Evolutionary conservation across 768 basidiomycete species (phyloP).

Genomic region (Lactarius vividus): DNA sequence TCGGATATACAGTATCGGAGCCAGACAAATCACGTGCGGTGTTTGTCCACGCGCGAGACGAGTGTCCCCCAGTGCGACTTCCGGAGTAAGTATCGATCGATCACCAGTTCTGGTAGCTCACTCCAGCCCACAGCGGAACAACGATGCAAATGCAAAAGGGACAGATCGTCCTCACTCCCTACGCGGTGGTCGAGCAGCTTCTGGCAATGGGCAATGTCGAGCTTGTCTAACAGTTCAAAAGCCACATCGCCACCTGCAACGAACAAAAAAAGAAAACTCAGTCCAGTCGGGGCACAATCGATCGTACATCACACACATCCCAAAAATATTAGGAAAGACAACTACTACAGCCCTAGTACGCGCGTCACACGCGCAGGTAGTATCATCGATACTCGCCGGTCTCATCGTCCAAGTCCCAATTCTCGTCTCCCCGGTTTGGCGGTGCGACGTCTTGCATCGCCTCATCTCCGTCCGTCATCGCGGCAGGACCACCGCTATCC

Average conservation of each 20-base stretch:
- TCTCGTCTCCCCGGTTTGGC: constrained; percentile 33
- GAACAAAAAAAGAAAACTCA: not conserved
- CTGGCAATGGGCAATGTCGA: constrained; percentile 71
- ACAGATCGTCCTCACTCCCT: constrained; percentile 78
- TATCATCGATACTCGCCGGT: constrained; percentile 6
- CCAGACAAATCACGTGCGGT: constrained; percentile 78
- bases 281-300: not conserved
- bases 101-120: not conserved
- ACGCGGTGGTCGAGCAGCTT: constrained; percentile 70
- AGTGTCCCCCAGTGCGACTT: constrained; percentile 64
- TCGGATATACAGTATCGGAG: constrained; percentile 53
- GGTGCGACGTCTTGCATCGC: constrained; percentile 32
- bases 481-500: constrained; percentile 34
- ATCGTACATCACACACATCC: constrained; percentile 12
- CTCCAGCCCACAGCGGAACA: constrained; percentile 50
- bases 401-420: constrained; percentile 43
- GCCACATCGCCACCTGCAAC: not conserved
- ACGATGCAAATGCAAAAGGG: constrained; percentile 73
- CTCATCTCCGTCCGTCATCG: constrained; percentile 39
- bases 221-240: constrained; percentile 50
- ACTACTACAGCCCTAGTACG: not conserved
- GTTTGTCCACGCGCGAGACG: constrained; percentile 72
- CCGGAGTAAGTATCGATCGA: constrained; percentile 54
- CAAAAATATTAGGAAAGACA: not conserved
- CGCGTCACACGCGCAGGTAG: not conserved